A percentile compares a stretch with the other conserved stretches of the same genome.
These are phyloP conservation scores for Arthroderma sp. DNA, from an alignment of 2,329 filamentous ascomycete species.

Conservation along the genomic window DNA sequence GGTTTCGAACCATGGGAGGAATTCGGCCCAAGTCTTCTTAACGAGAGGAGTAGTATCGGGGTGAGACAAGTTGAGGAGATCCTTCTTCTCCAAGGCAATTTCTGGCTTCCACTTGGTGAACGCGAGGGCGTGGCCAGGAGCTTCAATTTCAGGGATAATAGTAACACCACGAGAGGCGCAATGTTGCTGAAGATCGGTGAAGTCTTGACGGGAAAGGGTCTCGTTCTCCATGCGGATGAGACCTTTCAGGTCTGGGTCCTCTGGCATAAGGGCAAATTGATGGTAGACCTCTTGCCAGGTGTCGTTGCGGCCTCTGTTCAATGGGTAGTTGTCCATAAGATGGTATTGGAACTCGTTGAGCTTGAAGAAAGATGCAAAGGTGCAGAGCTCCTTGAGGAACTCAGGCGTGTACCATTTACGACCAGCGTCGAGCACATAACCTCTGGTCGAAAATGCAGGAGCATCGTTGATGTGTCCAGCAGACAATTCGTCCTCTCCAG, in stretches of 20 bases:
- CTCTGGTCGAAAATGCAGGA: constrained; percentile 39
- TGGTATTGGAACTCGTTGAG: constrained; percentile 48
- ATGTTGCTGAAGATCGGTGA: constrained; percentile 39
- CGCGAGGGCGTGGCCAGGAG: constrained; percentile 44
- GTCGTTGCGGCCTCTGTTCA: constrained; percentile 36
- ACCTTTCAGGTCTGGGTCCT: constrained; percentile 34
- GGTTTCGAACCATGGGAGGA: constrained; percentile 39
- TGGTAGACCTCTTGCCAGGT: constrained; percentile 40
- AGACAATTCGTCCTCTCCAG: constrained; percentile 24
- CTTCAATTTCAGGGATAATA: constrained; percentile 47
- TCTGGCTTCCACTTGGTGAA: constrained; percentile 49
- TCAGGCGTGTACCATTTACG: constrained; percentile 44
- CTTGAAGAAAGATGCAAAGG: constrained; percentile 49
- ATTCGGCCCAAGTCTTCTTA: constrained; percentile 39
- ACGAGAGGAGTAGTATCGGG: constrained; percentile 42
- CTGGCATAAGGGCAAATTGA: constrained; percentile 42
- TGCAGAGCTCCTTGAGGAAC: constrained; percentile 45
- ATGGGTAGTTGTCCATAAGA: constrained; percentile 44
- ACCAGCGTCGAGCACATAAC: constrained; percentile 41
- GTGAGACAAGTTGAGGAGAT: constrained; percentile 43
- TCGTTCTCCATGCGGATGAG: constrained; percentile 42
- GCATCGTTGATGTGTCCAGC: constrained; percentile 35
- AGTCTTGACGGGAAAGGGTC: constrained; percentile 40
- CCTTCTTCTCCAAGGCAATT: constrained; percentile 37
- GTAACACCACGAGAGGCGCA: constrained; percentile 46